phyloP scores from a whole-genome alignment of 129 eudicot species.

The Tanacetum coccineum region DNA sequence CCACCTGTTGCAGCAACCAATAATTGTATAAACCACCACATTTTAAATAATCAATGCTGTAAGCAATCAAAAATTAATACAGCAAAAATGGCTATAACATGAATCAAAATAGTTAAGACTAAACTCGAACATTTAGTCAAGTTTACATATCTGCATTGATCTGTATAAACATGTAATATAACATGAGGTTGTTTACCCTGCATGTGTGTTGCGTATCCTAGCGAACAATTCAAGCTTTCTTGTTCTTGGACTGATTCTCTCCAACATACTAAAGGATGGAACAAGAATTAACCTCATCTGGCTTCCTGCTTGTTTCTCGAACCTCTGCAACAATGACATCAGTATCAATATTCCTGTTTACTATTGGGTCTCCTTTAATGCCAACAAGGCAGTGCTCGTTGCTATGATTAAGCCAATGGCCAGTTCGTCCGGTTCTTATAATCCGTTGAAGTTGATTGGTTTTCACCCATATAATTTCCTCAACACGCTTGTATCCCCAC shows the following conservation, averaged over 20 bases:
- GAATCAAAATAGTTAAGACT: no score
- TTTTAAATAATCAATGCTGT: no score
- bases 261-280: slow-evolving; percentile 43
- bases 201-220: slow-evolving; percentile 94
- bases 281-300: slow-evolving; percentile 63
- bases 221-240: slow-evolving; percentile 98
- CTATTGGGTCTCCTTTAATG: slow-evolving; percentile 96
- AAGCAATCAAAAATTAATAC: no score
- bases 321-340: slow-evolving; percentile 99
- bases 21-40: no score
- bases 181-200: slow-evolving; percentile 56
- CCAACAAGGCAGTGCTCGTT: slow-evolving; percentile 99
- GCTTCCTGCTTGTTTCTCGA: slow-evolving; percentile 98
- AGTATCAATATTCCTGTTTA: slow-evolving; percentile 93
- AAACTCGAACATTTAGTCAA: no score
- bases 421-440: slow-evolving; percentile 99
- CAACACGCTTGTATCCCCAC: slow-evolving; percentile 97
- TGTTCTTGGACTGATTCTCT: slow-evolving; percentile 94
- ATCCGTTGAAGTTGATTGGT: slow-evolving; percentile 97
- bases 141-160: neutral
- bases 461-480: slow-evolving; percentile 98
- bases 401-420: slow-evolving; percentile 99
- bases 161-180: neutral
- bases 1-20: slow-evolving; percentile 53
- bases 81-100: no score